These are phyloP conservation scores for Pezicula radicicola DNA, from an alignment of 2,329 filamentous ascomycete genomes.

Conservation along the genomic window DNA sequence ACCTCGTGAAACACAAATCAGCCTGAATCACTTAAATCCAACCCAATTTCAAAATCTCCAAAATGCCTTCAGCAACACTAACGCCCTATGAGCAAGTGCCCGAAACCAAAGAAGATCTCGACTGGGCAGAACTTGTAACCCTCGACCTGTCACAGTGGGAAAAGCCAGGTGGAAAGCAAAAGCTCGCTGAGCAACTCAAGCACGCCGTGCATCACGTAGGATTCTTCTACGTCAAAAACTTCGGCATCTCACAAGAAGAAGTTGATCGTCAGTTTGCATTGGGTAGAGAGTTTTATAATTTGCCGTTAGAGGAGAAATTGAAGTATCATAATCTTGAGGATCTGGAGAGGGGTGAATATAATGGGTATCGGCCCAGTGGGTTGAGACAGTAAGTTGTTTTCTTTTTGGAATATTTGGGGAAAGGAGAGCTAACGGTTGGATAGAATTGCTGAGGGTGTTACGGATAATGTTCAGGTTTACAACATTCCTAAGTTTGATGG, in stretches of 20 bases:
- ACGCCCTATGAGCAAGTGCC: constrained; percentile 25
- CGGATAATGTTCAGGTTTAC: constrained; percentile 50
- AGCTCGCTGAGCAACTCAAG: constrained; percentile 44
- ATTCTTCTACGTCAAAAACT: constrained; percentile 61
- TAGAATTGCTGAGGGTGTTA: no score
- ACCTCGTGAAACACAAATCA: no score
- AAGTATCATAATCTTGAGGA: constrained; percentile 46
- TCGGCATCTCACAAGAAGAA: constrained; percentile 53
- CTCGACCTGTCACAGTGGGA: constrained; percentile 46
- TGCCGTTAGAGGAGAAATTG: constrained; percentile 54
- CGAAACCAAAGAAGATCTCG: constrained; percentile 19
- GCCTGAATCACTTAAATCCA: no score
- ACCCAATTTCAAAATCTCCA: background rate
- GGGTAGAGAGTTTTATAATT: constrained; percentile 52
- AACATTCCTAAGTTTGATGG: constrained; percentile 54
- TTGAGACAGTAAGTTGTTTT: no score
- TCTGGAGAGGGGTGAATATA: constrained; percentile 50
- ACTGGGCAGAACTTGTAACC: constrained; percentile 49
- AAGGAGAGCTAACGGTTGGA: no score
- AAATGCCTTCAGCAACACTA: constrained; percentile 9
- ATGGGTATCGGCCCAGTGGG: constrained; percentile 40
- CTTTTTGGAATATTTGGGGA: no score
- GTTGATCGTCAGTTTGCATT: constrained; percentile 58
- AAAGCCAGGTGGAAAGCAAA: constrained; percentile 44
- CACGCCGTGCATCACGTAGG: constrained; percentile 44